phyloP scores from a whole-genome alignment of 331 rosid species.

The Spiraea crenata region DNA sequence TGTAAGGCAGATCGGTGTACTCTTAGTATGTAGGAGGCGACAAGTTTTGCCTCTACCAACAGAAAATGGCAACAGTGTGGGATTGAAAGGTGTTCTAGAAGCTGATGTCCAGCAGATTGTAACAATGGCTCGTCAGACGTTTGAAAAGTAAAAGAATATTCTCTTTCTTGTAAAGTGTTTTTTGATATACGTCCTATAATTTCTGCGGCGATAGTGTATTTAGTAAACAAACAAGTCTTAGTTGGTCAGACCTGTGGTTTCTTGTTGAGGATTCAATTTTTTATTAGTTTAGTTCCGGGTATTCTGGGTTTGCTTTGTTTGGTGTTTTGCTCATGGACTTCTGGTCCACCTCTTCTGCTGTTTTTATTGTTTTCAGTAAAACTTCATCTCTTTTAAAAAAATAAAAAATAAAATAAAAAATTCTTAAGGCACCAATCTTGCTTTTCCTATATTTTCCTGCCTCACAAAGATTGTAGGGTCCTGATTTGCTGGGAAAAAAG shows the following conservation, averaged over 20 bases:
- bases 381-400: too few relatives aligned
- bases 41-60: slow-evolving; percentile 42
- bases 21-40: slow-evolving; percentile 38
- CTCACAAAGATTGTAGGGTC: background rate
- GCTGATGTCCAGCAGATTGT: slow-evolving; percentile 77
- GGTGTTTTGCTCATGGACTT: too few relatives aligned
- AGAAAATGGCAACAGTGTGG: slow-evolving; percentile 58
- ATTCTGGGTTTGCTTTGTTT: too few relatives aligned
- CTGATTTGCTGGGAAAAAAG: background rate
- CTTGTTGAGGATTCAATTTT: background rate
- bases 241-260: background rate
- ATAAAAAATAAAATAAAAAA: too few relatives aligned
- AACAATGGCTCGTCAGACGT: slow-evolving; percentile 64
- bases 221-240: background rate
- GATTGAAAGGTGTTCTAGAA: slow-evolving; percentile 74
- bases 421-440: background rate
- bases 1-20: slow-evolving; percentile 37
- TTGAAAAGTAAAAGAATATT: slow-evolving; percentile 61
- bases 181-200: background rate
- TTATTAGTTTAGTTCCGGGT: background rate
- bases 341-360: too few relatives aligned
- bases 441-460: background rate
- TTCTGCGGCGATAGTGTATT: background rate
- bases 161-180: background rate
- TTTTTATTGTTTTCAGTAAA: too few relatives aligned